Conservation (phyloP, 139 green algal genomes). For the Micromonas pusilla region DNA sequence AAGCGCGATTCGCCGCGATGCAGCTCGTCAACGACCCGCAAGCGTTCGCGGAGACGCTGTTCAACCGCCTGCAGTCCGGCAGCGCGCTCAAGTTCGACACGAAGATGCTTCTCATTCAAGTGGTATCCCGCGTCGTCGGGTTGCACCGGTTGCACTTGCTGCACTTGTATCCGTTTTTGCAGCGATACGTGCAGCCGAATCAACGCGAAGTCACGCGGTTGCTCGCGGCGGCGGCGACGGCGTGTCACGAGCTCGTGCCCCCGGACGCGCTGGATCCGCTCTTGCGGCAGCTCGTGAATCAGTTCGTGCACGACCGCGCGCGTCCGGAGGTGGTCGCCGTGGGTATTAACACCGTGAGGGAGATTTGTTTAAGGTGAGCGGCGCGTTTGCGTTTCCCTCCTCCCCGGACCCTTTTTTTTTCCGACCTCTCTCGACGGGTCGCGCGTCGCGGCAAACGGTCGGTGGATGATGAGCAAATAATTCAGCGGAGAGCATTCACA, state of each 20-base stretch:
- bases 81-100: slow-evolving; percentile 68
- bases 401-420: slow-evolving; percentile 40
- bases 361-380: slow-evolving; percentile 83
- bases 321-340: slow-evolving; percentile 62
- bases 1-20: slow-evolving; percentile 81
- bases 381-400: too few species aligned
- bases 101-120: slow-evolving; percentile 49
- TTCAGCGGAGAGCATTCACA: too few species aligned
- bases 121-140: slow-evolving; percentile 66
- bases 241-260: slow-evolving; percentile 83
- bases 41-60: slow-evolving; percentile 85
- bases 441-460: too few species aligned
- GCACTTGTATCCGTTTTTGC: slow-evolving; percentile 91
- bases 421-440: neutral
- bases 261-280: slow-evolving; percentile 80
- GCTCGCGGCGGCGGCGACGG: slow-evolving; percentile 69
- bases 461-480: too few species aligned
- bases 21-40: slow-evolving; percentile 95
- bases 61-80: slow-evolving; percentile 58
- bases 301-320: slow-evolving; percentile 89
- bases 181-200: slow-evolving; percentile 56
- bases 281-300: slow-evolving; percentile 85
- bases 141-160: slow-evolving; percentile 86
- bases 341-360: slow-evolving; percentile 83
- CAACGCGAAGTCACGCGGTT: slow-evolving; percentile 63